Conservation (phyloP, 768 basidiomycete genomes). For the Trametes coccinea region DNA sequence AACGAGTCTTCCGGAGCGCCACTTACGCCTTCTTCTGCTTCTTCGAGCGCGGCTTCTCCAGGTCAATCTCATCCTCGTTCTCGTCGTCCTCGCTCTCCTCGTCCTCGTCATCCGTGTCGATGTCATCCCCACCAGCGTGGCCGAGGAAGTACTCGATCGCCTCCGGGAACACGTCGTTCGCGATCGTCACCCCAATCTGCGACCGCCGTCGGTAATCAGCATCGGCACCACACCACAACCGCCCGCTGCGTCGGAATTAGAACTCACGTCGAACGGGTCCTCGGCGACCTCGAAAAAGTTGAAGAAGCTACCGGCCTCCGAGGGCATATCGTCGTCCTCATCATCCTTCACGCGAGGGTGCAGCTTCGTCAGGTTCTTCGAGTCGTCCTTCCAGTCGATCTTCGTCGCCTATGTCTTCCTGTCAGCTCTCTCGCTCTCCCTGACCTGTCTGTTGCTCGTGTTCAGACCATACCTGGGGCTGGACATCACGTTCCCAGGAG, state of each 20-base stretch:
- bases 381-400: conserved; percentile 81
- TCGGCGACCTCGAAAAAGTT: conserved; percentile 74
- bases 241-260: background rate
- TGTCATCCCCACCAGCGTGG: conserved; percentile 55
- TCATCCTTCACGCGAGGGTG: conserved; percentile 68
- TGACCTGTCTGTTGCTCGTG: background rate
- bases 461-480: conserved; percentile 53
- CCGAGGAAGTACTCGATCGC: conserved; percentile 84
- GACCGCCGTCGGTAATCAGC: conserved; percentile 16
- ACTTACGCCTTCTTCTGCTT: conserved; percentile 61
- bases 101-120: conserved; percentile 66
- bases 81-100: conserved; percentile 74
- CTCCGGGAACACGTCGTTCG: conserved; percentile 77
- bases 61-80: conserved; percentile 83
- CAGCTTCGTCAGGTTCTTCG: conserved; percentile 74
- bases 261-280: conserved; percentile 69
- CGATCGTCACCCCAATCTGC: conserved; percentile 72
- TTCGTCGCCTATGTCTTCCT: conserved; percentile 52
- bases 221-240: background rate
- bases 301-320: conserved; percentile 83
- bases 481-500: conserved; percentile 74
- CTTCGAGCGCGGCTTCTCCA: conserved; percentile 80
- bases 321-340: conserved; percentile 59
- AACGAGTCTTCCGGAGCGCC: background rate
- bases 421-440: conserved; percentile 6